Conservation (phyloP, 164 flowering plant species). For the Nymphaea thermarum region DNA sequence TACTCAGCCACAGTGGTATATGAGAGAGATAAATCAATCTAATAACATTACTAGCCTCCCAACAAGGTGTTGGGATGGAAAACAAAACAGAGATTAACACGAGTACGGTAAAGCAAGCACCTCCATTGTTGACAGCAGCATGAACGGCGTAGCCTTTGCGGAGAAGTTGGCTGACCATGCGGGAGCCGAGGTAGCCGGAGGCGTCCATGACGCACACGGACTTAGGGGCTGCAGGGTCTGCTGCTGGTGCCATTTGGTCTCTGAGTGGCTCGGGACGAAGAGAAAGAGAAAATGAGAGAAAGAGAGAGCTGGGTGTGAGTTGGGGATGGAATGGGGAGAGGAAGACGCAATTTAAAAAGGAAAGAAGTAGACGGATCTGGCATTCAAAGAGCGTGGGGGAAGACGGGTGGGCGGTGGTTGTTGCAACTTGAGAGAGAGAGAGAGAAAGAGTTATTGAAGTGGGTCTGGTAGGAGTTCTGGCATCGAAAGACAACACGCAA, state of each 20-base stretch:
- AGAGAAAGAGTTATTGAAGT: not conserved
- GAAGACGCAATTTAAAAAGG: slow-evolving; percentile 5
- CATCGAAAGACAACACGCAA: not conserved
- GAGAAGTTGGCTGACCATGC: slow-evolving; percentile 38
- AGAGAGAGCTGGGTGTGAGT: not conserved
- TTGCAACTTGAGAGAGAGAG: slow-evolving; percentile 3
- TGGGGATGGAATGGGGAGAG: not conserved
- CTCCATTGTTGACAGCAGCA: slow-evolving; percentile 51
- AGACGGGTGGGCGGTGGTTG: slow-evolving; percentile 22
- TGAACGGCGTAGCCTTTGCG: slow-evolving; percentile 57
- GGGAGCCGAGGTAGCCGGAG: slow-evolving; percentile 35
- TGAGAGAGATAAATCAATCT: not conserved
- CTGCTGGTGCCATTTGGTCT: slow-evolving; percentile 20
- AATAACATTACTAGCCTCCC: too few species aligned
- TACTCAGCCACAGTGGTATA: not conserved
- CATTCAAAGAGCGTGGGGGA: slow-evolving; percentile 24
- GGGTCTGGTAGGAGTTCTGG: not conserved
- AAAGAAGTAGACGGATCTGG: slow-evolving; percentile 3
- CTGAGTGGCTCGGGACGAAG: not conserved
- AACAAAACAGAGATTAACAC: not conserved
- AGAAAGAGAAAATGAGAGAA: slow-evolving; percentile 3
- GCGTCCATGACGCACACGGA: slow-evolving; percentile 74
- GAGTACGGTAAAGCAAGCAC: slow-evolving; percentile 12
- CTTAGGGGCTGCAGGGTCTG: slow-evolving; percentile 9
- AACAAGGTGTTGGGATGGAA: too few species aligned